phyloP scores from a whole-genome alignment of 768 basidiomycete genomes.

The Hirschioporus abietinus region DNA sequence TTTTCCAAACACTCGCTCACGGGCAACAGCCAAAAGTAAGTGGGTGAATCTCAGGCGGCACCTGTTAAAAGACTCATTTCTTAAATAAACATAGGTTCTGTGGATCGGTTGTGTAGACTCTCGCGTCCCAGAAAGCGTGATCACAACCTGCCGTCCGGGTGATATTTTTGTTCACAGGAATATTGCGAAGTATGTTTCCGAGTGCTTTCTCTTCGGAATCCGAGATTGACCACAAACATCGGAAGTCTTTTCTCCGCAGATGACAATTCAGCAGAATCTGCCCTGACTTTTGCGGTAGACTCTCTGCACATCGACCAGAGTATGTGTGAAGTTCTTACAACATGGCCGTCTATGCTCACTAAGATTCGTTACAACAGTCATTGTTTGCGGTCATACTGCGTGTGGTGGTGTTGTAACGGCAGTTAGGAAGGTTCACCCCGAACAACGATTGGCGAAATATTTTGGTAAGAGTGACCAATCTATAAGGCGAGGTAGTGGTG shows the following conservation, averaged over 20 bases:
- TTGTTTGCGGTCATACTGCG: slow-evolving; percentile 76
- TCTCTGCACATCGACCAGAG: slow-evolving; percentile 72
- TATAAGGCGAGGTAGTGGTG: too few species aligned
- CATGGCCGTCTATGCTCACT: slow-evolving; percentile 16
- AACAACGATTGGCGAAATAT: not conserved
- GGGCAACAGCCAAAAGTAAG: slow-evolving; percentile 66
- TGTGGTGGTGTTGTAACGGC: slow-evolving; percentile 72
- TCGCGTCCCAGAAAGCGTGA: slow-evolving; percentile 74
- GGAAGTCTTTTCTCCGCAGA: slow-evolving; percentile 64
- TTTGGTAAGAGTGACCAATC: too few species aligned
- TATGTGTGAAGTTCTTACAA: too few species aligned
- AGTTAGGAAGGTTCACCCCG: slow-evolving; percentile 12
- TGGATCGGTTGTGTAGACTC: slow-evolving; percentile 87
- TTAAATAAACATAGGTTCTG: slow-evolving; percentile 48
- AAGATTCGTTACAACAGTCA: slow-evolving; percentile 39
- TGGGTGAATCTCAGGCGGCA: too few species aligned
- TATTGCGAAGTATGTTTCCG: slow-evolving; percentile 67
- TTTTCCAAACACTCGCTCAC: slow-evolving; percentile 54
- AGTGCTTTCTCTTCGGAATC: not conserved
- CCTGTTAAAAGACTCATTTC: too few species aligned
- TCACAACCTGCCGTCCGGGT: slow-evolving; percentile 66
- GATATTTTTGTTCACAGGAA: slow-evolving; percentile 83
- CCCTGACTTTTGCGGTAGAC: slow-evolving; percentile 69
- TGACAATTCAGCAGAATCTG: slow-evolving; percentile 68
- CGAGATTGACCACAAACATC: too few species aligned